phyloP scores from a whole-genome alignment of 768 basidiomycete species.

The Gymnopilus junonius region DNA sequence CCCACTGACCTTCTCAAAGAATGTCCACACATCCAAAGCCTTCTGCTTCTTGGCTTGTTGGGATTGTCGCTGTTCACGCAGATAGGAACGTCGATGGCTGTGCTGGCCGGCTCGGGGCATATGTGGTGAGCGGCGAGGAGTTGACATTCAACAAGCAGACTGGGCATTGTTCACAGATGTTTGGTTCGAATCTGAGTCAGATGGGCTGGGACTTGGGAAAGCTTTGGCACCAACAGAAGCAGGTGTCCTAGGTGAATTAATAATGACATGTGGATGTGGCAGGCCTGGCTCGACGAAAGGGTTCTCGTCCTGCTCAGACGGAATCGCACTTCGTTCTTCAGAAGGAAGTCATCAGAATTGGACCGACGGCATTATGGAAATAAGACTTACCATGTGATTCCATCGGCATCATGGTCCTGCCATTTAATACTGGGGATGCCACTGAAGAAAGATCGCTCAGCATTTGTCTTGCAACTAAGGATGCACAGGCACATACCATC shows the following conservation, averaged over 20 bases:
- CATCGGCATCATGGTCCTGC: too few species aligned
- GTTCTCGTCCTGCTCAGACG: neutral
- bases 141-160: neutral
- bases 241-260: conserved; percentile 3
- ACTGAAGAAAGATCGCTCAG: too few species aligned
- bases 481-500: too few species aligned
- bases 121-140: neutral
- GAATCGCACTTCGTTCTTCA: neutral
- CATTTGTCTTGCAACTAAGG: too few species aligned
- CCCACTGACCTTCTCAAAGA: too few species aligned
- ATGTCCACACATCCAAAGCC: too few species aligned
- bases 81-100: too few species aligned
- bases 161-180: neutral
- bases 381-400: neutral
- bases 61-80: too few species aligned
- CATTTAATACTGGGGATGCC: too few species aligned
- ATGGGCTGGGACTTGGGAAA: neutral
- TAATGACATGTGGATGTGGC: neutral
- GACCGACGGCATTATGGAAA: neutral
- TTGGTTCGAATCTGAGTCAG: neutral
- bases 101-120: too few species aligned
- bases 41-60: too few species aligned
- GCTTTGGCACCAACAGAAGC: conserved; percentile 1
- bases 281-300: neutral
- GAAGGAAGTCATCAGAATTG: neutral